Base-by-base conservation (phyloP, 129 eudicot genomes). In the Logfia minima region DNA sequence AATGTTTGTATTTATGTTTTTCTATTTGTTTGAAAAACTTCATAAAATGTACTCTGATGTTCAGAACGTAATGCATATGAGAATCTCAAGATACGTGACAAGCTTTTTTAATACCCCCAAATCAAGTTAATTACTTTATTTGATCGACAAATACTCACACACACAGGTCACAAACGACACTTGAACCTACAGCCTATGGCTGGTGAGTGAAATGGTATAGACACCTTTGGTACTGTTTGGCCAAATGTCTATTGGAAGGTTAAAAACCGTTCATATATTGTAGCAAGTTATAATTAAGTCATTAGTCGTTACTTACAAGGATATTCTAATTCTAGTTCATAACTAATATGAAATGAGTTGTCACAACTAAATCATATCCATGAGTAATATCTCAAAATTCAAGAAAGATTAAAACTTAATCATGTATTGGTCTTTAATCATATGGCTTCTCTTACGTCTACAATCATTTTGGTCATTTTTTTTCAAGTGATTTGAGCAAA, bases 371-470 rank as follows among this genome's bases (percentile, higher is more conserved):
- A 35, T 8, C 21, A 6, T 21, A 26, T 1, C 45, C 43, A 5
- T 34, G 8, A 18, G 72, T 70, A 59, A 41, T 18, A 24, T 69
- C 35, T 77, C 14, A 1, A 64, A 32, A 48, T 53, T 17, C 41
- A 56, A 10, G 41, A 70, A 29, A 70, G 52, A 11, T 43, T 55
- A 51, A 41, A 16, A 48, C 77, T 64, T 32, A 71, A 71, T 48
- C 35, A 6, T 6, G 21, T 63, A 35, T 61, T 8, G 53, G 14
- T 45, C 17, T 41, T 10, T 13, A 5, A 52, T 18, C 59, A 72
- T 52, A 72, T 19, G 26, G 68, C 37, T 73, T 52, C 34, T 52
- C 64, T 70, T 75, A 70, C 63, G 17, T 70, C 59, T 56, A 26
- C 26, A n/a, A 68, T 35, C 19, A 32, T 59, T 75, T 78, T 10